Percentiles rank a stretch among this genome's conserved stretches.
These are phyloP conservation scores for Uncinocarpus reesii DNA, from an alignment of 2,329 filamentous ascomycete genomes.

Conservation along the genomic window DNA sequence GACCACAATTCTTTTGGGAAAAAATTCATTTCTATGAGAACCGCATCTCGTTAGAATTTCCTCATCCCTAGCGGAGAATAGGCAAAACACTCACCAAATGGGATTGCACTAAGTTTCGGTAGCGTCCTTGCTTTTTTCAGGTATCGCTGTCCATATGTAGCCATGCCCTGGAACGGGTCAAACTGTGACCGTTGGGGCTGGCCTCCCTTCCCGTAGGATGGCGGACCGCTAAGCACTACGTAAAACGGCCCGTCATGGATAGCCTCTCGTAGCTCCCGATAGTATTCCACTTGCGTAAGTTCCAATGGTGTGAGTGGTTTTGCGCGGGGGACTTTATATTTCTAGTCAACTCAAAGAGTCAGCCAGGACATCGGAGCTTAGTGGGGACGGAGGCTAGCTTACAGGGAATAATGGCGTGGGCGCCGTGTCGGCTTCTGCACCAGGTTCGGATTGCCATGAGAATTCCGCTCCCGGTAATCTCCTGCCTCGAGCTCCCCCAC, in stretches of 20 bases:
- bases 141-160: conserved; percentile 50
- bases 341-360: conserved; percentile 20
- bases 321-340: conserved; percentile 30
- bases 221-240: conserved; percentile 40
- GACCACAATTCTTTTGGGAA: conserved; percentile 51
- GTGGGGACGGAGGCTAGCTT: conserved; percentile 18
- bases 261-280: conserved; percentile 43
- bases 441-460: conserved; percentile 32
- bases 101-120: conserved; percentile 44
- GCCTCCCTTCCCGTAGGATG: conserved; percentile 34
- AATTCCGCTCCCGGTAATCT: conserved; percentile 35
- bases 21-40: conserved; percentile 41
- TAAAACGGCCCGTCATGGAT: conserved; percentile 53
- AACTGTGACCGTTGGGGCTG: conserved; percentile 38
- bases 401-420: conserved; percentile 42
- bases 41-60: not conserved
- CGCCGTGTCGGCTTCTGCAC: conserved; percentile 34
- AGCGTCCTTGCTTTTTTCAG: conserved; percentile 46
- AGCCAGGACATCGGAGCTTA: not conserved
- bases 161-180: conserved; percentile 53
- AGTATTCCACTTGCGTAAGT: conserved; percentile 40
- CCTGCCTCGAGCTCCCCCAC: conserved; percentile 30
- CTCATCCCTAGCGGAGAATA: not conserved
- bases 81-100: conserved; percentile 43
- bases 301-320: conserved; percentile 34